Conservation (phyloP, 179 eudicot genomes). For the Silene coronaria region DNA sequence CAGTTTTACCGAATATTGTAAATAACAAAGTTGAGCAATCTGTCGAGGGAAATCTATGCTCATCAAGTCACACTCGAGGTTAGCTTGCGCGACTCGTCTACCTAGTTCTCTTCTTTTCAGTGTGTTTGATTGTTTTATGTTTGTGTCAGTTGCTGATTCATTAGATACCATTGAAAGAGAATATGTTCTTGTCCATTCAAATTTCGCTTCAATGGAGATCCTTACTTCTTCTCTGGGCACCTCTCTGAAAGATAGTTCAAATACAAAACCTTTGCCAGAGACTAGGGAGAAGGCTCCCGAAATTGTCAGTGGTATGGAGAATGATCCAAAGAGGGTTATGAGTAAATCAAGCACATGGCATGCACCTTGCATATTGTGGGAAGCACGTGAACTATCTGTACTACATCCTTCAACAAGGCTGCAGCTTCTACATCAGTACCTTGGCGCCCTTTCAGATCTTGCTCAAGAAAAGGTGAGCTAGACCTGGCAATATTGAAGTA, state of each 20-base stretch:
- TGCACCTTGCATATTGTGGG: slow-evolving; percentile 23
- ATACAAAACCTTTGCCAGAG: slow-evolving; percentile 25
- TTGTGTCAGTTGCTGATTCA: slow-evolving; percentile 39
- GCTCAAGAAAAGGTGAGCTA: slow-evolving; percentile 41
- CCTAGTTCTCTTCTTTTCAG: slow-evolving; percentile 18
- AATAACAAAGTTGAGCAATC: slow-evolving; percentile 20
- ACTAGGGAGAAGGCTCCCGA: slow-evolving; percentile 14
- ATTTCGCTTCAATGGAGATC: slow-evolving; percentile 47
- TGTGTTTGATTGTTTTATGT: slow-evolving; percentile 10
- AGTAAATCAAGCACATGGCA: slow-evolving; percentile 22
- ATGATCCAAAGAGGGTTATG: slow-evolving; percentile 8
- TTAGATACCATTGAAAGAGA: slow-evolving; percentile 42
- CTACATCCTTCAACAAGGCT: slow-evolving; percentile 44
- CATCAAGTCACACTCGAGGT: slow-evolving; percentile 34
- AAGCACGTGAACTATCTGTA: slow-evolving; percentile 26
- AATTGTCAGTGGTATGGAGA: slow-evolving; percentile 20
- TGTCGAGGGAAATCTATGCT: slow-evolving; percentile 21
- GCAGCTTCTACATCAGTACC: slow-evolving; percentile 37
- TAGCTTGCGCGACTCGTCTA: slow-evolving; percentile 15
- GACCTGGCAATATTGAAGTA: background rate
- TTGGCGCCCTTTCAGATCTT: slow-evolving; percentile 34
- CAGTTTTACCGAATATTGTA: slow-evolving; percentile 12
- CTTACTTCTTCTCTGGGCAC: slow-evolving; percentile 41
- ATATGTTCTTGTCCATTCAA: slow-evolving; percentile 47
- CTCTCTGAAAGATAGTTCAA: slow-evolving; percentile 32